Evolutionary conservation across 163 green algal genomes (phyloP).

Genomic region (Botryococcus braunii): DNA sequence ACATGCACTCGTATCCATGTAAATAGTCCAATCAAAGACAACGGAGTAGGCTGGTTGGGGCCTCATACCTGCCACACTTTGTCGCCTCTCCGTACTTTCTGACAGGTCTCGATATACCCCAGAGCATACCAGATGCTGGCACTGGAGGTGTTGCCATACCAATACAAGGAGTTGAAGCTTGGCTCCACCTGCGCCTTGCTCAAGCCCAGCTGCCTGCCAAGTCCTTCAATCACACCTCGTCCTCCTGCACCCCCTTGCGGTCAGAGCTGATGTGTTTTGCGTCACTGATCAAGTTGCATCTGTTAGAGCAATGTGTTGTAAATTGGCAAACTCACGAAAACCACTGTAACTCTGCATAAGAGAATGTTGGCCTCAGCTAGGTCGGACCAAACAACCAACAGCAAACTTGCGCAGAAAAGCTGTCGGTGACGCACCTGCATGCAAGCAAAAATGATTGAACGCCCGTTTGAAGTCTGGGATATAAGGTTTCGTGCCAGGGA

Average conservation of each 20-base stretch:
- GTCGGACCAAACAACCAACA: no score
- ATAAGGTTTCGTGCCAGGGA: slow-evolving; percentile 42
- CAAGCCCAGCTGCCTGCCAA: slow-evolving; percentile 65
- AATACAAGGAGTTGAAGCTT: slow-evolving; percentile 53
- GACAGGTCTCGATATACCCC: slow-evolving; percentile 57
- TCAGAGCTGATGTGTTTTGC: background rate
- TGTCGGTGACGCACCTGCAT: slow-evolving; percentile 21
- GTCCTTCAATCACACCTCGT: slow-evolving; percentile 66
- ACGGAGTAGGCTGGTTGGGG: no score
- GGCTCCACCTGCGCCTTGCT: slow-evolving; percentile 39
- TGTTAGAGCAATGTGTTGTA: background rate
- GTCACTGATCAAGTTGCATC: background rate
- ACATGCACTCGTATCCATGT: no score
- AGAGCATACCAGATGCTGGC: slow-evolving; percentile 54
- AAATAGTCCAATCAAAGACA: no score
- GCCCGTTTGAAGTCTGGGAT: slow-evolving; percentile 68
- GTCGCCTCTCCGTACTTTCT: slow-evolving; percentile 63
- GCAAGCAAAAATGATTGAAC: slow-evolving; percentile 80
- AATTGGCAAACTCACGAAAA: background rate
- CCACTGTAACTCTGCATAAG: no score
- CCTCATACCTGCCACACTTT: slow-evolving; percentile 47
- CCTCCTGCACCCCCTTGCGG: slow-evolving; percentile 30
- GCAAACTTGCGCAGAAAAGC: background rate
- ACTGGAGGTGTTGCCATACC: slow-evolving; percentile 45
- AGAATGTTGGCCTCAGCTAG: no score